These are phyloP conservation scores for Candida koratica DNA, from an alignment of 805 yeast species.

Conservation along the genomic window DNA sequence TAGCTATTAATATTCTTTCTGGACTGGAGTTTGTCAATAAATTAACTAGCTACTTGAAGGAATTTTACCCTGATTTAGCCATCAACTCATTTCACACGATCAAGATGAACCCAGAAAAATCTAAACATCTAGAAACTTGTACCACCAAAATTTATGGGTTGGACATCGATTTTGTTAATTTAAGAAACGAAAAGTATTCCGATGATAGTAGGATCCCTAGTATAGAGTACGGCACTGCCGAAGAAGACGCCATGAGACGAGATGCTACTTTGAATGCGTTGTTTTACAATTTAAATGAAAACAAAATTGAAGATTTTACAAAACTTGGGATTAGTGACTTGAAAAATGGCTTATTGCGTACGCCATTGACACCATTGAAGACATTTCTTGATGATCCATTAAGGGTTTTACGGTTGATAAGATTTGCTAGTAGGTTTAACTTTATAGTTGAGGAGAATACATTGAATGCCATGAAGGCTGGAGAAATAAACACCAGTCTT, in stretches of 20 bases:
- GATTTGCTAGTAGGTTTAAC: conserved; percentile 79
- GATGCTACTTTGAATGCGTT: conserved; percentile 95
- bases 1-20: conserved; percentile 78
- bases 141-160: conserved; percentile 79
- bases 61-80: conserved; percentile 23
- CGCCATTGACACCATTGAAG: conserved; percentile 80
- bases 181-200: conserved; percentile 83
- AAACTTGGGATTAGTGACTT: conserved; percentile 72
- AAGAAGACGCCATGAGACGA: conserved; percentile 85
- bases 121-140: conserved; percentile 95
- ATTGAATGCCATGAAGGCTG: conserved; percentile 58
- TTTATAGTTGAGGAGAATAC: conserved; percentile 62
- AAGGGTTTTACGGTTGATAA: conserved; percentile 75
- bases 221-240: conserved; percentile 81
- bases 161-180: conserved; percentile 92
- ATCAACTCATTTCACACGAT: conserved; percentile 58
- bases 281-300: conserved; percentile 73
- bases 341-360: conserved; percentile 64
- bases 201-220: conserved; percentile 82
- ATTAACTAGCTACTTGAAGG: conserved; percentile 47
- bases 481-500: conserved; percentile 55
- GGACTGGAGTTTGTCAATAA: conserved; percentile 83
- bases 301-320: conserved; percentile 80
- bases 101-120: conserved; percentile 89
- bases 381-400: conserved; percentile 95